These are phyloP conservation scores for Asclepias syriaca DNA, from an alignment of 257 asterid genomes.

Conservation along the genomic window DNA sequence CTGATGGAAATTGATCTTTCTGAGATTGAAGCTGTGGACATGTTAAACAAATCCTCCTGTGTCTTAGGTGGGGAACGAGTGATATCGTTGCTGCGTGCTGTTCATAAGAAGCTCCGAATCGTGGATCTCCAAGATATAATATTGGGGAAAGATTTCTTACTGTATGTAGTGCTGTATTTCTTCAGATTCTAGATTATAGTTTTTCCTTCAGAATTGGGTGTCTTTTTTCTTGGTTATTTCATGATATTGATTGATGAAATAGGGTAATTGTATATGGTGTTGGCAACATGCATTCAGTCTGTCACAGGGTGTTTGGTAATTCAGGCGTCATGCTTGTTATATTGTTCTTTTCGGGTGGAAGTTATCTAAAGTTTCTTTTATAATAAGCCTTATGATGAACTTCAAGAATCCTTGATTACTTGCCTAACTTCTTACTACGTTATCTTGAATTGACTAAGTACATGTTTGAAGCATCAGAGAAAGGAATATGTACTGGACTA, in stretches of 20 bases:
- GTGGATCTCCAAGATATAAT: conserved; percentile 78
- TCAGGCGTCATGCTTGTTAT: neutral
- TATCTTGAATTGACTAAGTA: neutral
- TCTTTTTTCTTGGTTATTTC: neutral
- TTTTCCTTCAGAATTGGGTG: neutral
- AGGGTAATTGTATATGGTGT: neutral
- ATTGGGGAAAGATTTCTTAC: conserved; percentile 72
- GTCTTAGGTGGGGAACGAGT: conserved; percentile 54
- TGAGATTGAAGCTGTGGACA: conserved; percentile 85
- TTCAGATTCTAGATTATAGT: neutral
- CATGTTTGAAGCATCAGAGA: neutral
- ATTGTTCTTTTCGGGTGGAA: neutral
- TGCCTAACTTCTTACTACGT: neutral
- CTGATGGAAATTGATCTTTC: conserved; percentile 58
- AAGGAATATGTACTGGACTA: neutral
- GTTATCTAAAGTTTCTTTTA: neutral
- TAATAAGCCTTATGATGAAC: neutral
- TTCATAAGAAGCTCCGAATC: conserved; percentile 63
- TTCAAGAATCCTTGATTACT: neutral
- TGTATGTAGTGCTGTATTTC: conserved; percentile 44
- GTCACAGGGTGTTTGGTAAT: neutral
- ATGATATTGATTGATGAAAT: neutral
- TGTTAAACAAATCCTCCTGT: conserved; percentile 62
- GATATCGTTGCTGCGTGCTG: conserved; percentile 55
- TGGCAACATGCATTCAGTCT: neutral